These are phyloP conservation scores for Chlamydomonas reinhardtii DNA, from an alignment of 163 green algal species.

Conservation along the genomic window DNA sequence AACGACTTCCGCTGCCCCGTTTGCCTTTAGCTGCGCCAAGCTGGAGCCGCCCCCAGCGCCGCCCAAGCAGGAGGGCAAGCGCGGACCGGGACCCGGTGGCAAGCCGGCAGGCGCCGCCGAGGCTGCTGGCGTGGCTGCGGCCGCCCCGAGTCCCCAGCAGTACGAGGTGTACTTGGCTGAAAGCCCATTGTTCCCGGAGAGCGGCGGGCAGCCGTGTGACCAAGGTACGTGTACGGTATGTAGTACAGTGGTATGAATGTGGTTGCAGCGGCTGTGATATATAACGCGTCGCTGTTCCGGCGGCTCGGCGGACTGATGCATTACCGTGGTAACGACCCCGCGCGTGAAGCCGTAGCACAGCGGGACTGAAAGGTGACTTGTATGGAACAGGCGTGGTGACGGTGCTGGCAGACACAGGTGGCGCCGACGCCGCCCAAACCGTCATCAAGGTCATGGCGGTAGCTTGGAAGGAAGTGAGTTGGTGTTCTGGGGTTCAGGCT, in stretches of 20 bases:
- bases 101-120: background rate
- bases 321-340: too few species aligned
- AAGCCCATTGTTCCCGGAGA: constrained; percentile 34
- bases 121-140: too few species aligned
- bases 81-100: background rate
- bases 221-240: background rate
- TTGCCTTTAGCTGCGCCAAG: background rate
- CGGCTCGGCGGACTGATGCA: too few species aligned
- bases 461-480: constrained; percentile 27
- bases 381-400: too few species aligned
- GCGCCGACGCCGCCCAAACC: background rate
- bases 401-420: too few species aligned
- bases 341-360: too few species aligned
- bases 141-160: background rate
- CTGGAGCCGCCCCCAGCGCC: background rate
- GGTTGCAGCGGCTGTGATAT: too few species aligned
- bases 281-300: too few species aligned
- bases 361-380: too few species aligned
- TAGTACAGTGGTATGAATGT: too few species aligned
- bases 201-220: constrained; percentile 41
- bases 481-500: too few species aligned
- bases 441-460: background rate
- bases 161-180: constrained; percentile 26
- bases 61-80: background rate
- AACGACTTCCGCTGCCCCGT: too few species aligned